Conservation (phyloP, 306 rosid species). For the Cucumis sativus region Cucumber_9930_V3 NC_026655.2:422001-422500, state of each 20-base stretch:
- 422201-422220: background rate
- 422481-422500: background rate
- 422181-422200: background rate
- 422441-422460: background rate
- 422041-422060: background rate
- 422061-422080: background rate
- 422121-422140: background rate
- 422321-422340: background rate
- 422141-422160: background rate
- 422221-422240: background rate
- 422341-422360: background rate
- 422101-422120: background rate
- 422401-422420: background rate
- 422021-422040: slow-evolving; percentile 29
- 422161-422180: background rate
- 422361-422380: background rate
- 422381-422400: background rate
- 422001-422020: slow-evolving; percentile 11
- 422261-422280: no score
- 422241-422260: no score
- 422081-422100: background rate
- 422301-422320: no score
- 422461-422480: background rate
- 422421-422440: background rate
- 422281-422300: no score